Evolutionary conservation across 139 green algal genomes (phyloP).

Genomic region (Picocystis salinarum): DNA sequence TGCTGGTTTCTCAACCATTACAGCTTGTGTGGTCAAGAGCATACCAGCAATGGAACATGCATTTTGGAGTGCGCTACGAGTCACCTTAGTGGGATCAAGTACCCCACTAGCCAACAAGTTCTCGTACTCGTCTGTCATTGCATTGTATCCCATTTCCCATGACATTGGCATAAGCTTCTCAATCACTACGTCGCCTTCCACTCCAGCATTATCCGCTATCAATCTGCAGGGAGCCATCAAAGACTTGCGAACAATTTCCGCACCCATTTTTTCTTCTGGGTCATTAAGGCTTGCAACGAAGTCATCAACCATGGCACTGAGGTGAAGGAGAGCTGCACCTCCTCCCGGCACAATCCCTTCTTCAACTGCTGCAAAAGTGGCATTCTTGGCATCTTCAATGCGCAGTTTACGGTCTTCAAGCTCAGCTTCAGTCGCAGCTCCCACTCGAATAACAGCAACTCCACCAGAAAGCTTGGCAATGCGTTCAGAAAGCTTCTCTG

Average conservation of each 20-base stretch:
- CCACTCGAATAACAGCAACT: conserved; percentile 92
- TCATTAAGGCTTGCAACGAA: conserved; percentile 63
- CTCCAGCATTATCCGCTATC: conserved; percentile 79
- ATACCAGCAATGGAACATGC: conserved; percentile 87
- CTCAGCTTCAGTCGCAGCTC: conserved; percentile 91
- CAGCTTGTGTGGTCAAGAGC: conserved; percentile 94
- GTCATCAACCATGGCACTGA: conserved; percentile 51
- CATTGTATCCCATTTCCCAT: conserved; percentile 87
- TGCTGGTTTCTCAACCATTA: conserved; percentile 71
- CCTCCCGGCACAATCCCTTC: conserved; percentile 82
- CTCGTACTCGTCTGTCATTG: conserved; percentile 34
- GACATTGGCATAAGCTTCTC: conserved; percentile 58
- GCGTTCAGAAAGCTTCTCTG: conserved; percentile 93
- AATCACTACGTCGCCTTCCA: conserved; percentile 75
- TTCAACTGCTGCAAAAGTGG: conserved; percentile 93
- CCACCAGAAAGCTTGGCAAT: conserved; percentile 95
- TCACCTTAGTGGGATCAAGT: conserved; percentile 95
- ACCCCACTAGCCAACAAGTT: conserved; percentile 47
- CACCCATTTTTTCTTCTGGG: conserved; percentile 76
- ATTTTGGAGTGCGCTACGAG: conserved; percentile 74
- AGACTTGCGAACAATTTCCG: conserved; percentile 85
- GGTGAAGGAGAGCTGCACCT: conserved; percentile 81
- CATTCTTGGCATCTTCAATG: conserved; percentile 99
- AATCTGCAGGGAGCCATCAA: conserved; percentile 32
- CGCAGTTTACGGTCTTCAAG: conserved; percentile 96